These are phyloP conservation scores for Penicillium ucsense DNA, from an alignment of 495 filamentous ascomycete genomes.

Conservation along the genomic window DNA sequence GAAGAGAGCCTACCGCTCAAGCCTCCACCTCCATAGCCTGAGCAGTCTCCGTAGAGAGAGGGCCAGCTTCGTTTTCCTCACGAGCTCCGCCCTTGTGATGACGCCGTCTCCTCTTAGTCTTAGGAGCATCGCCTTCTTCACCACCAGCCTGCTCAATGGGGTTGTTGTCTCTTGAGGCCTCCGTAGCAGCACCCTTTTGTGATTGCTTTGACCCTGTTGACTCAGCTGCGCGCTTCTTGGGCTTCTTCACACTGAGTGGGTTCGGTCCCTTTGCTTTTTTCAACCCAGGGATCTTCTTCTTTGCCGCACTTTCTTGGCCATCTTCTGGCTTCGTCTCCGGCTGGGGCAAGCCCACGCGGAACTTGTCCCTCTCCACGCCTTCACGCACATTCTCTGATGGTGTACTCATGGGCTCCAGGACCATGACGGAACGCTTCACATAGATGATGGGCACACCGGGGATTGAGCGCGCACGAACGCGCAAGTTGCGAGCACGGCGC, in stretches of 20 bases:
- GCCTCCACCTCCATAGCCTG: constrained; percentile 19
- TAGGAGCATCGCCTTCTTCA: constrained; percentile 11
- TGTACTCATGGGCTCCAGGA: constrained; percentile 77
- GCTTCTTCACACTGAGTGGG: constrained; percentile 81
- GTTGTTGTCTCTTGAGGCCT: not conserved
- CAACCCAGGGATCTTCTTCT: constrained; percentile 49
- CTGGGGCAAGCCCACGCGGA: constrained; percentile 57
- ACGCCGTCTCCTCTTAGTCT: constrained; percentile 39
- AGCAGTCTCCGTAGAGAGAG: constrained; percentile 5
- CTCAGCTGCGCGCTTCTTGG: constrained; percentile 43
- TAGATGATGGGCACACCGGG: constrained; percentile 75
- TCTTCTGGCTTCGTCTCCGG: constrained; percentile 31
- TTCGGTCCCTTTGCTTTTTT: constrained; percentile 79
- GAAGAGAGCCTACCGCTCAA: constrained; percentile 1
- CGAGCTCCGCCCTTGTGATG: constrained; percentile 25
- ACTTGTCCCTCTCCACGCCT: constrained; percentile 64
- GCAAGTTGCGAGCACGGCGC: constrained; percentile 25
- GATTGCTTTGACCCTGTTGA: constrained; percentile 1
- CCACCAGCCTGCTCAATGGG: constrained; percentile 10
- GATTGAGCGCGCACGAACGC: constrained; percentile 28
- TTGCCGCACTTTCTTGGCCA: constrained; percentile 22
- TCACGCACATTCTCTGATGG: constrained; percentile 52
- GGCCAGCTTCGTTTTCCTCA: constrained; percentile 12
- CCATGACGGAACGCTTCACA: constrained; percentile 78
- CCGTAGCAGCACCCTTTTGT: constrained; percentile 9